phyloP scores from a whole-genome alignment of 345 rosid genomes.

The Lepidium didymum region DNA sequence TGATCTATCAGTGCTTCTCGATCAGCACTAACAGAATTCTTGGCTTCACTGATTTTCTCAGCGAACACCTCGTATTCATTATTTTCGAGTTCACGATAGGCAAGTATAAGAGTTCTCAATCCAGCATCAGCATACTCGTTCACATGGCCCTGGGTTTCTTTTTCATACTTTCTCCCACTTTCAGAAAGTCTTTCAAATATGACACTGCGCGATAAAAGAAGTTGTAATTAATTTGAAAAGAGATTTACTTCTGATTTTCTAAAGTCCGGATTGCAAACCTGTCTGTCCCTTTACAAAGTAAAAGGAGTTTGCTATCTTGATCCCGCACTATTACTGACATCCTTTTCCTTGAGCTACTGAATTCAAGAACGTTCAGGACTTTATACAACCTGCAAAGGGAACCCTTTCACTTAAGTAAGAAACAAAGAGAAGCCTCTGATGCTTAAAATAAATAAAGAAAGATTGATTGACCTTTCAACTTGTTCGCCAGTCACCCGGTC shows the following conservation, averaged over 20 bases:
- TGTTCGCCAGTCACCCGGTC: constrained; percentile 44
- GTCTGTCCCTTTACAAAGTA: constrained; percentile 95
- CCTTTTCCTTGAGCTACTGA: constrained; percentile 54
- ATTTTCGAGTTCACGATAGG: constrained; percentile 76
- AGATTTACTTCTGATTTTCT: not conserved
- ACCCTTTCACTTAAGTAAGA: not conserved
- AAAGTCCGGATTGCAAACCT: constrained; percentile 45
- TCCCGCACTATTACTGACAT: constrained; percentile 84
- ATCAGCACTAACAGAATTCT: constrained; percentile 68
- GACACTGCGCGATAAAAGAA: constrained; percentile 41
- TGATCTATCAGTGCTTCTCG: constrained; percentile 72
- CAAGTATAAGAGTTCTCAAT: constrained; percentile 79
- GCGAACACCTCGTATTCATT: constrained; percentile 52
- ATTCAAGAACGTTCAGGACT: constrained; percentile 68
- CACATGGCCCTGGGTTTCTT: constrained; percentile 63
- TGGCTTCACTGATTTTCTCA: constrained; percentile 59
- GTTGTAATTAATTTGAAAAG: not conserved
- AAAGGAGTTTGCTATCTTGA: constrained; percentile 65
- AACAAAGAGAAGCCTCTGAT: not conserved
- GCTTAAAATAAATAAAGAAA: not conserved
- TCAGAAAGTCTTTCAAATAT: constrained; percentile 84
- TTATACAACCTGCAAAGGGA: constrained; percentile 55
- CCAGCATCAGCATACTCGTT: constrained; percentile 97
- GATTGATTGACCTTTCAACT: constrained; percentile 59
- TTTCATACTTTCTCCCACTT: constrained; percentile 53